Conservation (phyloP, 2,329 filamentous ascomycete species). For the Beauveria australis region DNA sequence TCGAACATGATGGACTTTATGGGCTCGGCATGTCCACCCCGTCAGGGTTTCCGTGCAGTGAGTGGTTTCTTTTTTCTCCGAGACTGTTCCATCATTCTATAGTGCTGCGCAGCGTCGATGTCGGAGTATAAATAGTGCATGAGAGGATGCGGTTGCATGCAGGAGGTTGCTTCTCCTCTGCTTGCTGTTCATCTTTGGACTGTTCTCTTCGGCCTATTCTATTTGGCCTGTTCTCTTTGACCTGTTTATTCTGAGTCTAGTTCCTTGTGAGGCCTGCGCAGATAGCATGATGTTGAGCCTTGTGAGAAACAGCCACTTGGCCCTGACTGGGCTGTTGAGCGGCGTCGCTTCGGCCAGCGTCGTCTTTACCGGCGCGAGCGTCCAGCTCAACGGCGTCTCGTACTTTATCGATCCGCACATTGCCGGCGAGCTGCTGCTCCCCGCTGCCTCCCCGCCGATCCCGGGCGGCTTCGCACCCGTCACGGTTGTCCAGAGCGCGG, state of each 20-base stretch:
- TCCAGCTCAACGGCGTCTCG: background rate
- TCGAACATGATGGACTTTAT: background rate
- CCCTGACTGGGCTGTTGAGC: background rate
- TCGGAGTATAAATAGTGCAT: too few species aligned
- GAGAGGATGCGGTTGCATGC: too few species aligned
- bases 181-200: too few species aligned
- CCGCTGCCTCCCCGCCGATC: background rate
- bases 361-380: conserved; percentile 1
- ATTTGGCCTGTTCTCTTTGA: too few species aligned
- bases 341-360: background rate
- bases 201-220: too few species aligned
- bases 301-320: background rate
- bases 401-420: conserved; percentile 9
- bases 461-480: conserved; percentile 24
- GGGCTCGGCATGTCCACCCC: background rate
- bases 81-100: too few species aligned
- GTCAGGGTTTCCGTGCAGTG: background rate
- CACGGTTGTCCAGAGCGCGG: conserved; percentile 22
- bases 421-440: background rate
- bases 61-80: background rate
- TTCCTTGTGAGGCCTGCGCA: too few species aligned
- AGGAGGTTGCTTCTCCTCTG: too few species aligned
- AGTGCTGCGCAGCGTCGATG: too few species aligned
- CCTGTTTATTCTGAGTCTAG: too few species aligned
- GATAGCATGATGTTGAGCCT: background rate